Percentiles rank a stretch among this genome's conserved stretches.
Conservation (phyloP, 306 rosid species). For the Quercus agrifolia region DNA sequence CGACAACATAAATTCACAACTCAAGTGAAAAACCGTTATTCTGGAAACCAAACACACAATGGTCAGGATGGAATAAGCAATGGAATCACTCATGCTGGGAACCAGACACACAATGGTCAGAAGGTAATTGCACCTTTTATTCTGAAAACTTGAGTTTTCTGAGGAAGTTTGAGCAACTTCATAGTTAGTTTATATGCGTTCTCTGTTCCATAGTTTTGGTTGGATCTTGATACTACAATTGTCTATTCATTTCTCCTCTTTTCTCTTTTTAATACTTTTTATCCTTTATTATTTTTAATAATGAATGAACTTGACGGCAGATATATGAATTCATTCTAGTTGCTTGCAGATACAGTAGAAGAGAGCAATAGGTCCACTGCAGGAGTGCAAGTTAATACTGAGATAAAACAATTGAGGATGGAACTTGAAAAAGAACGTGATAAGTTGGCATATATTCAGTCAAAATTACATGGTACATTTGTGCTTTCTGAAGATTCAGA, state of each 20-base stretch:
- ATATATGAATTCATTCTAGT: slow-evolving; percentile 99
- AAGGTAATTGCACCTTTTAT: slow-evolving; percentile 49
- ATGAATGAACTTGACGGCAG: slow-evolving; percentile 95
- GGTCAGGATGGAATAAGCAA: slow-evolving; percentile 55
- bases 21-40: slow-evolving; percentile 48
- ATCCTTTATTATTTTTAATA: slow-evolving; percentile 49
- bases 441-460: slow-evolving; percentile 43
- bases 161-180: slow-evolving; percentile 14
- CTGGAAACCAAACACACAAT: slow-evolving; percentile 38
- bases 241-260: neutral
- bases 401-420: slow-evolving; percentile 51
- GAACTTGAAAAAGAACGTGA: slow-evolving; percentile 66
- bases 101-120: slow-evolving; percentile 45
- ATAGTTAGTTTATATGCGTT: slow-evolving; percentile 4
- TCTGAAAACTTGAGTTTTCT: neutral
- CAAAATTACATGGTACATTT: slow-evolving; percentile 53
- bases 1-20: slow-evolving; percentile 49
- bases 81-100: slow-evolving; percentile 49
- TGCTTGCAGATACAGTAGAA: slow-evolving; percentile 74
- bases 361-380: slow-evolving; percentile 43
- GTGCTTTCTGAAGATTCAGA: slow-evolving; percentile 17
- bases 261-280: slow-evolving; percentile 2
- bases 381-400: slow-evolving; percentile 42
- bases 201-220: neutral
- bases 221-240: neutral